Evolutionary conservation across 768 basidiomycete species (phyloP), one percentile per base, ranked within the genome.

Genomic region (Tylopilus intermedius): DNA sequence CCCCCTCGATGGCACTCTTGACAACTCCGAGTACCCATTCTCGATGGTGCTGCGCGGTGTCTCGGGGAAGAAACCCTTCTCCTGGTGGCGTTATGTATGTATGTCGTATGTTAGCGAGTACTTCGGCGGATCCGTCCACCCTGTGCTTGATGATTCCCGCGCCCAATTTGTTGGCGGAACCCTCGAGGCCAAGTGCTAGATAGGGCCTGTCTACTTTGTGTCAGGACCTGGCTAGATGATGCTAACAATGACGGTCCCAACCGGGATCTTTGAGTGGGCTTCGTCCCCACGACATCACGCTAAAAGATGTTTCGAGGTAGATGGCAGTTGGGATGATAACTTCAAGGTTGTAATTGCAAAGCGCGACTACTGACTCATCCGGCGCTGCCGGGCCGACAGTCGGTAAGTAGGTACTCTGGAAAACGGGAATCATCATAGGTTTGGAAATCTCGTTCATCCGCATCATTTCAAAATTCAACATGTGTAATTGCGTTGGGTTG

Each of bases 31-130:
- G 72, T 1, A 80, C 83, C 96, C 96, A 98, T 69, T 96, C 82
- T 42, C 94, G 84, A 73, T 99, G 96, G 64, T 98, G 96, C 51
- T 88, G 76, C 2, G 96, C 96, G 13, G 96, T 99, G 65, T 98
- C 94, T 49, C 89, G 78, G 10, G 96, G 96, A 47, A 95, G 83
- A 66, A 99, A 99, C 0, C 96, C 96, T 73, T 98, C 93, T 2
- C 96, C 96, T 3, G 95, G 92, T 5, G 96, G 96, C 2, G 96
- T 98, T 60, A 98, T 90, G 68, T 98, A 97, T n/a, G 96, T 99
- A 63, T 97, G 96, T 58, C 96, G 81, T 57, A 97, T 77, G 62
- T 99, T 99, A 22, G 93, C 89, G 6, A 97, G 78, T 13, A 97
- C 90, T 22, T 75, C 73, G 2, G 86, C 81, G 30, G 83, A 80